Evolutionary conservation across 169 alveolate species (phyloP).

Genomic region (Eimeria necatrix): DNA sequence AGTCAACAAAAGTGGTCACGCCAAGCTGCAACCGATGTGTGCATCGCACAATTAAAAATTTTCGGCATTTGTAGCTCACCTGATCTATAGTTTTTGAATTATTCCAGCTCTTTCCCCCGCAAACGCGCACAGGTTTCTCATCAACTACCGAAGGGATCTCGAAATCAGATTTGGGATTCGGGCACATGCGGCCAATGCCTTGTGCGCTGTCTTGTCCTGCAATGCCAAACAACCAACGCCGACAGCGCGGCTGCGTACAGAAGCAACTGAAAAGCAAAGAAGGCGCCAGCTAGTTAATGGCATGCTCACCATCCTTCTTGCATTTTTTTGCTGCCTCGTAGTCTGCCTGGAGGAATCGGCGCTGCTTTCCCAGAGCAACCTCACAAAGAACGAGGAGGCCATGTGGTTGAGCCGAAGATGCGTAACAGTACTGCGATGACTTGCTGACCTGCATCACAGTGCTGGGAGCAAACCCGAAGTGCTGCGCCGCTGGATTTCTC

Average conservation of each 20-base stretch:
- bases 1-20: too few species aligned
- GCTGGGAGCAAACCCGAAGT: neutral
- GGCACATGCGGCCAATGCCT: slow-evolving; percentile 75
- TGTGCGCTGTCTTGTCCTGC: slow-evolving; percentile 68
- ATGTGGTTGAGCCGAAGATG: slow-evolving; percentile 86
- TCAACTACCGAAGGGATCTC: slow-evolving; percentile 61
- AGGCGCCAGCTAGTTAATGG: neutral
- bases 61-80: slow-evolving; percentile 3
- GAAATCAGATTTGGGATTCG: slow-evolving; percentile 60
- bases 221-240: neutral
- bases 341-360: slow-evolving; percentile 86
- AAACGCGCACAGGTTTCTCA: slow-evolving; percentile 60
- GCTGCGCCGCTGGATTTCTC: too few species aligned
- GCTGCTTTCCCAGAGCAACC: slow-evolving; percentile 93
- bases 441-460: slow-evolving; percentile 84
- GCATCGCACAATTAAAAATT: neutral
- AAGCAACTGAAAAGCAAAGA: neutral
- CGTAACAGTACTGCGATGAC: slow-evolving; percentile 93
- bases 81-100: slow-evolving; percentile 54
- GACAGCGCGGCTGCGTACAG: neutral
- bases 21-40: neutral
- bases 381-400: slow-evolving; percentile 93
- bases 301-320: slow-evolving; percentile 74
- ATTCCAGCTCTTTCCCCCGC: slow-evolving; percentile 68
- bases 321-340: slow-evolving; percentile 86